Conservation (phyloP, 78 protist species). For the Isochrysis galbana region DNA sequence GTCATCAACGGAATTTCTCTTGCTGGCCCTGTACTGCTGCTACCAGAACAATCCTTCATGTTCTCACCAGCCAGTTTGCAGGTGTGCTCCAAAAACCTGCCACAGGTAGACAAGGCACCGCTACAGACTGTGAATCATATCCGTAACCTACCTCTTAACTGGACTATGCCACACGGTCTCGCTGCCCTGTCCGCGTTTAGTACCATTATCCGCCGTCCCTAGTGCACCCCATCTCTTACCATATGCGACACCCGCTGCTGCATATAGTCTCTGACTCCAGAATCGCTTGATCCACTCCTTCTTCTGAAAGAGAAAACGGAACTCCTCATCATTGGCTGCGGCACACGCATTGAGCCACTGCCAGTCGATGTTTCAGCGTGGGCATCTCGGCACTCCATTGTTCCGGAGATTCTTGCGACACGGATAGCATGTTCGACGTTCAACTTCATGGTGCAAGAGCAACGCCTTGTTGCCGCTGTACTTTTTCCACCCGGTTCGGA, state of each 20-base stretch:
- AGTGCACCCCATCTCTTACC: no score
- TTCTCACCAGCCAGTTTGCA: not conserved
- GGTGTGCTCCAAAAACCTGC: no score
- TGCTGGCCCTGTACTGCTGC: not conserved
- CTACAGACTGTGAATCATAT: no score
- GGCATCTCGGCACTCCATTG: not conserved
- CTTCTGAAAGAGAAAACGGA: not conserved
- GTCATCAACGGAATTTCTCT: not conserved
- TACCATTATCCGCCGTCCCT: no score
- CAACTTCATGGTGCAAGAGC: slow-evolving; percentile 15
- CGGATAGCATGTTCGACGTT: not conserved
- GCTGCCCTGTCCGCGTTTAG: no score
- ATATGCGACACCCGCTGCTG: no score
- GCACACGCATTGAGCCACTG: not conserved
- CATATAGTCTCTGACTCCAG: not conserved
- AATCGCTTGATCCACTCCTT: not conserved
- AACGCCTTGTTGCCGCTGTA: not conserved
- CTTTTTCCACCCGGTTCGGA: not conserved
- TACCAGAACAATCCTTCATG: not conserved
- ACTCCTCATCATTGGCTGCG: not conserved
- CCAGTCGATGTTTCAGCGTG: not conserved
- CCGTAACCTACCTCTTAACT: no score
- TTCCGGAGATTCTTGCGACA: not conserved
- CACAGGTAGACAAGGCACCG: no score
- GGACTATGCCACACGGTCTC: no score